A percentile compares a stretch with the other conserved stretches of the same genome.
phyloP scores from a whole-genome alignment of 2,329 filamentous ascomycete genomes.

The Colletotrichum sublineola region DNA sequence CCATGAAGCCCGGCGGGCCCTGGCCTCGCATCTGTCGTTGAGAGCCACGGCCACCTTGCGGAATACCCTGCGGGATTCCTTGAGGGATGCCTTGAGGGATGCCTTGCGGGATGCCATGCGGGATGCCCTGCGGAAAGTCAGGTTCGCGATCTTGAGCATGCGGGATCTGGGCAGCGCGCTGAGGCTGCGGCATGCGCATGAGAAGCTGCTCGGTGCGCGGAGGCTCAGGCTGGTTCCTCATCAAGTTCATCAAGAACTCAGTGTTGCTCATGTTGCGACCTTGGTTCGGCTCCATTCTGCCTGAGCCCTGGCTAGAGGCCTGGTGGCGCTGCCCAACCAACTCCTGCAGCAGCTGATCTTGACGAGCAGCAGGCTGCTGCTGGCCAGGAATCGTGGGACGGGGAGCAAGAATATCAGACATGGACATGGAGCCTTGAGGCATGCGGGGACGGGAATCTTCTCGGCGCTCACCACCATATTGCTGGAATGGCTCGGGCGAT shows the following conservation, averaged over 20 bases:
- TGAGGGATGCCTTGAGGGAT: conserved; percentile 35
- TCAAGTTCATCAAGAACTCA: conserved; percentile 88
- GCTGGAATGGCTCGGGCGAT: conserved; percentile 64
- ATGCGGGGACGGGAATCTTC: conserved; percentile 59
- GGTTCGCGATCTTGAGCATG: conserved; percentile 63
- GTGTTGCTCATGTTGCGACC: conserved; percentile 73
- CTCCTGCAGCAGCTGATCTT: conserved; percentile 73
- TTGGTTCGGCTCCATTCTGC: conserved; percentile 59
- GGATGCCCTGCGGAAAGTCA: conserved; percentile 54
- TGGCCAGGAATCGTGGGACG: conserved; percentile 63
- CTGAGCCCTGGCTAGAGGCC: conserved; percentile 63
- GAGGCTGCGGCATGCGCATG: conserved; percentile 66
- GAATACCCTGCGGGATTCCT: conserved; percentile 42
- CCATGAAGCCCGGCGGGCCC: conserved; percentile 65
- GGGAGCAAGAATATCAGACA: conserved; percentile 67
- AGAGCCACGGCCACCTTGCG: conserved; percentile 50
- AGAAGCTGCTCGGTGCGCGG: conserved; percentile 65
- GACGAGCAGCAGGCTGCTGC: conserved; percentile 62
- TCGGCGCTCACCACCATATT: conserved; percentile 60
- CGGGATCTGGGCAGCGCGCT: conserved; percentile 61
- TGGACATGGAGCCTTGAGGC: conserved; percentile 54
- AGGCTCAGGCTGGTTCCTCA: conserved; percentile 69
- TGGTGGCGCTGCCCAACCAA: conserved; percentile 71
- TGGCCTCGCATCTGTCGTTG: conserved; percentile 60
- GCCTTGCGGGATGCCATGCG: conserved; percentile 42